Evolutionary conservation across 1,284 basidiomycete species (phyloP).

Genomic region (Moesziomyces sp.): DNA sequence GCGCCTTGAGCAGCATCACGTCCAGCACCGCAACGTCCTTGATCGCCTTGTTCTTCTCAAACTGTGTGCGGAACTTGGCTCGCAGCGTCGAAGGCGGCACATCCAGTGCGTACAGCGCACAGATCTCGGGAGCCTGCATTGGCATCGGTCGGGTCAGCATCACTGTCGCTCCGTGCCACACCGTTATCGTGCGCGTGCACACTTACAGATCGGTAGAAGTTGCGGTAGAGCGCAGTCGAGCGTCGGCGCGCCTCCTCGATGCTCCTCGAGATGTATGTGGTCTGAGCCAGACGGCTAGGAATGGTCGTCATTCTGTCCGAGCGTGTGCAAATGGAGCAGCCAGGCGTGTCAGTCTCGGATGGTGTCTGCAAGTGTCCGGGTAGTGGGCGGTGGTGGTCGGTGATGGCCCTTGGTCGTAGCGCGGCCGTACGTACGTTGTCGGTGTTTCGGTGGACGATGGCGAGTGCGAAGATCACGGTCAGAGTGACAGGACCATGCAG

Average conservation of each 20-base stretch:
- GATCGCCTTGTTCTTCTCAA: conserved; percentile 86
- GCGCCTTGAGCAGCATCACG: conserved; percentile 84
- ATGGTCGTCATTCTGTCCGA: conserved; percentile 79
- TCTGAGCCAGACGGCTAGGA: conserved; percentile 84
- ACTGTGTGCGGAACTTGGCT: conserved; percentile 84
- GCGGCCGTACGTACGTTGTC: conserved; percentile 23
- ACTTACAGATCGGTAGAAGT: conserved; percentile 89
- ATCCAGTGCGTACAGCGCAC: conserved; percentile 83
- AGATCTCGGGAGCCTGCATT: conserved; percentile 86
- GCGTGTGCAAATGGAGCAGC: not conserved
- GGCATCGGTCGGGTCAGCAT: too few relatives aligned
- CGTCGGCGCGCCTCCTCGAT: conserved; percentile 78
- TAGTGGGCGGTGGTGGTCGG: not conserved
- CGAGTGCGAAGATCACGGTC: conserved; percentile 7
- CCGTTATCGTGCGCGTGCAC: too few relatives aligned
- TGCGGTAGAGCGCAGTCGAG: conserved; percentile 83
- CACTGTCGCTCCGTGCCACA: too few relatives aligned
- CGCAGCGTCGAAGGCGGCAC: conserved; percentile 84
- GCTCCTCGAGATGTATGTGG: conserved; percentile 71
- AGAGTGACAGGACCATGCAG: conserved; percentile 2
- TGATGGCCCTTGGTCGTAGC: too few relatives aligned
- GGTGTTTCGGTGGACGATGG: conserved; percentile 20
- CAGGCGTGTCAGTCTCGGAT: conserved; percentile 1
- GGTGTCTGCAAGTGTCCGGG: too few relatives aligned
- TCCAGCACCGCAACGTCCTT: conserved; percentile 87